phyloP scores from a whole-genome alignment of 2,329 filamentous ascomycete genomes.

The Pseudogymnoascus sp. region DNA sequence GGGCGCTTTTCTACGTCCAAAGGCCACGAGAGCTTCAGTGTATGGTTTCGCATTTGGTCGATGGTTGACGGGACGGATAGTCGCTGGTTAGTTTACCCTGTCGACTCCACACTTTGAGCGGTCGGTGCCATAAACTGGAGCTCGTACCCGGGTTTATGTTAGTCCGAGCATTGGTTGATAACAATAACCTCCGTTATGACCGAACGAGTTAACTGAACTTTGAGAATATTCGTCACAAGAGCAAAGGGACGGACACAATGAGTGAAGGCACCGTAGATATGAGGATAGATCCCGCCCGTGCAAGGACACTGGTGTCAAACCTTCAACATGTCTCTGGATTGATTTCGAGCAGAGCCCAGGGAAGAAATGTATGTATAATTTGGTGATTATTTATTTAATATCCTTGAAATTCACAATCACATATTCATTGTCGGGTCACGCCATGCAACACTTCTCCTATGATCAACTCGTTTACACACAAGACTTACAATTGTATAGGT shows the following conservation, averaged over 20 bases:
- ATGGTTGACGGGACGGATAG: slow-evolving; percentile 5
- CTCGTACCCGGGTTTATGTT: slow-evolving; percentile 1
- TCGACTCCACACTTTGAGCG: slow-evolving; percentile 3
- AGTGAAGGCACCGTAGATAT: slow-evolving; percentile 32
- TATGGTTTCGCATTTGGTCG: slow-evolving; percentile 5
- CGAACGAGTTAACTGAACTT: background rate
- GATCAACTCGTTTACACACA: background rate
- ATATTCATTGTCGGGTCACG: slow-evolving; percentile 9
- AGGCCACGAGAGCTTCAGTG: background rate
- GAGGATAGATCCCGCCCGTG: slow-evolving; percentile 54
- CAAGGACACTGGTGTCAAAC: slow-evolving; percentile 54
- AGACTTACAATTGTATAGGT: slow-evolving; percentile 41
- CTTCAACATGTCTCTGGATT: slow-evolving; percentile 52
- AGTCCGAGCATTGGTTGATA: background rate
- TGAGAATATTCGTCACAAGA: background rate
- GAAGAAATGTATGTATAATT: slow-evolving; percentile 43
- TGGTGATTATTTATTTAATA: slow-evolving; percentile 13
- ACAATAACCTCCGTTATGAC: slow-evolving; percentile 3
- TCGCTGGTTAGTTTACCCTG: slow-evolving; percentile 5
- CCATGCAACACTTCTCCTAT: background rate
- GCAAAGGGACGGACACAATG: background rate
- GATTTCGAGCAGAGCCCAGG: slow-evolving; percentile 44
- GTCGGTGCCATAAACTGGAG: background rate
- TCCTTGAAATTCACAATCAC: background rate
- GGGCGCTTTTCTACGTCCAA: background rate